These are phyloP conservation scores for Tetramitus jugosus DNA, from an alignment of 208 protist genomes.

Conservation along the genomic window DNA sequence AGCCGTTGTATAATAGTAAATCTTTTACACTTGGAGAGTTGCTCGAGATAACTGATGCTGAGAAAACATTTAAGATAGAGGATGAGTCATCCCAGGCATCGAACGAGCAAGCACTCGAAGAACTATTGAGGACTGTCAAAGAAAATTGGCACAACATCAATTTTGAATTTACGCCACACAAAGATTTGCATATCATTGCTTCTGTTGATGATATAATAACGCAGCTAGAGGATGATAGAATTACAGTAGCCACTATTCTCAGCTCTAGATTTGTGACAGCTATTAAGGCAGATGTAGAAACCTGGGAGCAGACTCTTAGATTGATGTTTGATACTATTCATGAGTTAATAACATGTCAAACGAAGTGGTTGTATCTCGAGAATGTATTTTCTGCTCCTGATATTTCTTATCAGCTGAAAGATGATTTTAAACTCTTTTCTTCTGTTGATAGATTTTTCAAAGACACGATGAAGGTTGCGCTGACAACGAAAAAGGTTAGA, in stretches of 20 bases:
- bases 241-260: slow-evolving; percentile 23
- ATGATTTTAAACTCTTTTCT: slow-evolving; percentile 85
- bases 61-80: slow-evolving; percentile 70
- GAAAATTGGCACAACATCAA: slow-evolving; percentile 40
- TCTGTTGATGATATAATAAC: slow-evolving; percentile 37
- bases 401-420: slow-evolving; percentile 89
- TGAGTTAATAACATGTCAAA: slow-evolving; percentile 83
- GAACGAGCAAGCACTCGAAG: slow-evolving; percentile 90
- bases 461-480: slow-evolving; percentile 81
- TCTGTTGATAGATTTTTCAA: slow-evolving; percentile 83
- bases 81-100: slow-evolving; percentile 81
- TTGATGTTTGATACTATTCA: slow-evolving; percentile 86
- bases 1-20: slow-evolving; percentile 43
- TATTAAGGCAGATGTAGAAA: slow-evolving; percentile 79
- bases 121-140: slow-evolving; percentile 83
- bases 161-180: slow-evolving; percentile 21
- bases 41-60: slow-evolving; percentile 53
- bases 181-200: slow-evolving; percentile 33
- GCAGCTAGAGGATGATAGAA: slow-evolving; percentile 33
- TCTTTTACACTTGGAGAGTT: slow-evolving; percentile 71
- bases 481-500: slow-evolving; percentile 62
- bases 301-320: slow-evolving; percentile 79
- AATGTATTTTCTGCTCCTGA: slow-evolving; percentile 87
- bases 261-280: slow-evolving; percentile 27
- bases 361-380: slow-evolving; percentile 91